phyloP scores from a whole-genome alignment of 306 rosid genomes.

The Prunus kanzakura region DNA sequence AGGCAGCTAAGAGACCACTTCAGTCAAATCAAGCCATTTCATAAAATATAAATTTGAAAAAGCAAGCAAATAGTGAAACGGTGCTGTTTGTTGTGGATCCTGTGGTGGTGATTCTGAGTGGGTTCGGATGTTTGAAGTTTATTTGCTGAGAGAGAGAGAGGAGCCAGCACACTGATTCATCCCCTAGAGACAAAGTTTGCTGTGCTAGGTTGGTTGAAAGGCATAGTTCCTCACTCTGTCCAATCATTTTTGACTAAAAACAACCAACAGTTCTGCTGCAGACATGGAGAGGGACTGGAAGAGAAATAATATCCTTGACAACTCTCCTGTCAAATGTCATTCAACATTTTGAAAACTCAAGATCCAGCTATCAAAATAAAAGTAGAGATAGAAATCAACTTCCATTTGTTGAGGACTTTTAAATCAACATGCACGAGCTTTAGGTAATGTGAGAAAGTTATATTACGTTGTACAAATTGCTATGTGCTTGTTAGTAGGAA shows the following conservation, averaged over 20 bases:
- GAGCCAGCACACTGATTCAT: conserved; percentile 59
- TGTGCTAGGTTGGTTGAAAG: conserved; percentile 42
- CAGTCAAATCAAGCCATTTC: not conserved
- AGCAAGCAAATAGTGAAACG: not conserved
- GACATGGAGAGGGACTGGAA: conserved; percentile 29
- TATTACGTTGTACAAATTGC: too few species aligned
- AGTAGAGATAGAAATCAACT: not conserved
- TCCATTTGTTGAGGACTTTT: not conserved
- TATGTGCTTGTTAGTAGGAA: too few species aligned
- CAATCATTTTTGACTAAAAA: conserved; percentile 19
- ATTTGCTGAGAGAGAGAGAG: not conserved
- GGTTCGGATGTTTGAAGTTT: conserved; percentile 13
- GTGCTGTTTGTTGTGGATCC: conserved; percentile 10
- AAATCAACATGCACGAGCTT: not conserved
- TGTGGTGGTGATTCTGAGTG: conserved; percentile 20
- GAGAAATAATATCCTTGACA: conserved; percentile 9
- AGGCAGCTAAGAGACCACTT: not conserved
- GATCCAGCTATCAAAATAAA: not conserved
- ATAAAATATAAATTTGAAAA: not conserved
- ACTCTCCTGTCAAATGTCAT: conserved; percentile 10
- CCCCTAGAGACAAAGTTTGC: conserved; percentile 55
- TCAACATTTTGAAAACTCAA: not conserved
- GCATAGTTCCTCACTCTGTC: conserved; percentile 24
- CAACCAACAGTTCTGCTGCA: conserved; percentile 35
- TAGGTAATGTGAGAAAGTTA: not conserved